These are phyloP conservation scores for Cercophora sp. DNA, from an alignment of 495 filamentous ascomycete species.

Conservation along the genomic window DNA sequence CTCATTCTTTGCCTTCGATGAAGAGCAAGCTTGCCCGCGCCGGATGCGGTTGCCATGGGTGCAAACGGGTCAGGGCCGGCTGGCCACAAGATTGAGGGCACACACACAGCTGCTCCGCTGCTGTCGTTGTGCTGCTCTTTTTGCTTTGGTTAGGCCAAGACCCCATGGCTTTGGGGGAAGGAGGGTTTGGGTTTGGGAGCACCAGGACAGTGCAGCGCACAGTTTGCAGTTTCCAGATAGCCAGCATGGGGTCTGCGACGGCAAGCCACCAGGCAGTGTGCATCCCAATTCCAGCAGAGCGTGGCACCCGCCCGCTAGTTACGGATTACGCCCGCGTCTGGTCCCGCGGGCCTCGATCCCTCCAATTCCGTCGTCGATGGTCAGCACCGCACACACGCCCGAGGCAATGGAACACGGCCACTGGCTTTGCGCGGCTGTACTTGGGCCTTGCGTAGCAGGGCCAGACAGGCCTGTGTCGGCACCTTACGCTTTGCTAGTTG, in stretches of 20 bases:
- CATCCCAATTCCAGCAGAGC: slow-evolving; percentile 5
- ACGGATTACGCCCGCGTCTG: no score
- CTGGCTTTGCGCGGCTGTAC: no score
- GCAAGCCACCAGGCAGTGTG: background rate
- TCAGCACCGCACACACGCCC: no score
- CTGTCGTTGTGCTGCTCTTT: no score
- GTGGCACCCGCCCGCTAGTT: slow-evolving; percentile 1
- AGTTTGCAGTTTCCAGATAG: background rate
- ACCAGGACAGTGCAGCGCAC: slow-evolving; percentile 4
- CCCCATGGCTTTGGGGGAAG: background rate
- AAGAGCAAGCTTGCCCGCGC: background rate
- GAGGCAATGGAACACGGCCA: no score
- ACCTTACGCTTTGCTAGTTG: no score
- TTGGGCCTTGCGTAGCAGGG: no score
- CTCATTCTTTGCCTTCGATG: background rate
- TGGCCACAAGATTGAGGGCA: slow-evolving; percentile 4
- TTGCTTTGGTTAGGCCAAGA: no score
- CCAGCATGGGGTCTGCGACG: background rate
- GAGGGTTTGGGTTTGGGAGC: background rate
- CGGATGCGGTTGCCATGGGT: background rate
- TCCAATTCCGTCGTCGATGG: no score
- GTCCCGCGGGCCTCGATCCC: no score
- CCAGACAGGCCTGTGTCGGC: no score
- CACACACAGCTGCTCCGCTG: no score
- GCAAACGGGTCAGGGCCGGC: slow-evolving; percentile 1